Percentiles rank a stretch among this genome's conserved stretches.
Conservation (phyloP, 805 yeast species). For the Candida qinlingensis region DNA sequence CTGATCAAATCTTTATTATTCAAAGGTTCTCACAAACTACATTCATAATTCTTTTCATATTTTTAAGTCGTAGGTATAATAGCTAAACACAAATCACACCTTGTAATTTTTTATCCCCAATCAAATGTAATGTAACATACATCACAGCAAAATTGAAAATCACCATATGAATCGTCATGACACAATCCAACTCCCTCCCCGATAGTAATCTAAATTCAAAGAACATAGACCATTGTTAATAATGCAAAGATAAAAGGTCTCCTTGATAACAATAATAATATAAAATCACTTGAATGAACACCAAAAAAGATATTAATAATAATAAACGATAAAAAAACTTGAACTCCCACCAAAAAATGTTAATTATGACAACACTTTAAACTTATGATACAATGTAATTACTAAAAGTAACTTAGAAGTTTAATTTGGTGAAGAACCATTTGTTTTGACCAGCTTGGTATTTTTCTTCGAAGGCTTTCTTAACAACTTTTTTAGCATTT, state of each 20-base stretch:
- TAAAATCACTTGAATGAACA: conserved; percentile 11
- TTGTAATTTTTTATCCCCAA: conserved; percentile 5
- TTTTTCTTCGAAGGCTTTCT: conserved; percentile 99
- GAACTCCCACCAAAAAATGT: conserved; percentile 2
- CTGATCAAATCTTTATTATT: too few relatives aligned
- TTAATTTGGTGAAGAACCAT: conserved; percentile 99
- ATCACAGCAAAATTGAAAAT: not conserved
- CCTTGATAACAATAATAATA: conserved; percentile 7
- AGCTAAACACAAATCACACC: conserved; percentile 7
- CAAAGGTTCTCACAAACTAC: not conserved
- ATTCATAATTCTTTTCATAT: conserved; percentile 1
- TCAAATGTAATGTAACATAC: too few relatives aligned
- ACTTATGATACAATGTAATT: conserved; percentile 11
- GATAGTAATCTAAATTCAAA: conserved; percentile 7
- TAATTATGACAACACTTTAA: not conserved
- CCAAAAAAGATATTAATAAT: conserved; percentile 8
- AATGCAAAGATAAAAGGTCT: conserved; percentile 5
- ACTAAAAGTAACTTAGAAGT: conserved; percentile 52
- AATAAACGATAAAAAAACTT: conserved; percentile 4
- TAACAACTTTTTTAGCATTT: conserved; percentile 98
- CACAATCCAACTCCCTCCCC: conserved; percentile 4
- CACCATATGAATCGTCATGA: conserved; percentile 1
- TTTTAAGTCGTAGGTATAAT: conserved; percentile 12
- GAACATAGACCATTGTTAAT: conserved; percentile 8
- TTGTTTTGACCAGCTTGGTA: conserved; percentile 99